Percentiles rank a stretch among this genome's conserved stretches.
phyloP scores from a whole-genome alignment of 352 stramenopile species.

The Thraustotheca clavata region DNA sequence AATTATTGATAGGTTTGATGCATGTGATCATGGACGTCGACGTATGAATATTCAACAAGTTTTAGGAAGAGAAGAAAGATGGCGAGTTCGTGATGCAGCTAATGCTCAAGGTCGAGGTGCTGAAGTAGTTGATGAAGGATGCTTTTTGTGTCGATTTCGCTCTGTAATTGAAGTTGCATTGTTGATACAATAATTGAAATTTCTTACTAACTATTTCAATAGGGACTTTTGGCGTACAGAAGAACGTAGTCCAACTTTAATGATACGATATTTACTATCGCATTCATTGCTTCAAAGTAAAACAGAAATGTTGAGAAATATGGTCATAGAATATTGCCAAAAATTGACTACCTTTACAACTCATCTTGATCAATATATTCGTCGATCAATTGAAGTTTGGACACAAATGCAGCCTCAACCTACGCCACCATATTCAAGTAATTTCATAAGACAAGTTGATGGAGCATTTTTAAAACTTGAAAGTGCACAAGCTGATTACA shows the following conservation, averaged over 20 bases:
- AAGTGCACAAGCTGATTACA: constrained; percentile 1
- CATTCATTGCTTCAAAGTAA: background rate
- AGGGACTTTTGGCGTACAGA: constrained; percentile 11
- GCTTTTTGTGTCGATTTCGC: constrained; percentile 7
- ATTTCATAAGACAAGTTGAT: background rate
- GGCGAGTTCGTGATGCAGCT: background rate
- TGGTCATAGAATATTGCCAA: background rate
- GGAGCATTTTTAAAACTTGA: background rate
- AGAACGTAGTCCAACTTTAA: background rate
- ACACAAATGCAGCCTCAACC: background rate
- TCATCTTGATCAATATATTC: background rate
- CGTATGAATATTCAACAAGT: constrained; percentile 1
- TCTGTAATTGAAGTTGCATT: constrained; percentile 9
- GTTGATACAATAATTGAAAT: background rate
- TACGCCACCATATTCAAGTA: no score
- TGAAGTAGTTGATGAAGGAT: background rate
- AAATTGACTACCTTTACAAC: background rate
- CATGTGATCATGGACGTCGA: constrained; percentile 10
- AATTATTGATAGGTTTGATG: constrained; percentile 7
- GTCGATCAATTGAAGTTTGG: background rate
- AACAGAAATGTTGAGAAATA: background rate
- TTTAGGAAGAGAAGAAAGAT: constrained; percentile 11
- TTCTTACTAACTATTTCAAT: background rate
- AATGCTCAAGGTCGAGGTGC: constrained; percentile 3
- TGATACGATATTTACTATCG: background rate